Conservation (phyloP, 352 stramenopile genomes). For the Peronospora destructor region DNA sequence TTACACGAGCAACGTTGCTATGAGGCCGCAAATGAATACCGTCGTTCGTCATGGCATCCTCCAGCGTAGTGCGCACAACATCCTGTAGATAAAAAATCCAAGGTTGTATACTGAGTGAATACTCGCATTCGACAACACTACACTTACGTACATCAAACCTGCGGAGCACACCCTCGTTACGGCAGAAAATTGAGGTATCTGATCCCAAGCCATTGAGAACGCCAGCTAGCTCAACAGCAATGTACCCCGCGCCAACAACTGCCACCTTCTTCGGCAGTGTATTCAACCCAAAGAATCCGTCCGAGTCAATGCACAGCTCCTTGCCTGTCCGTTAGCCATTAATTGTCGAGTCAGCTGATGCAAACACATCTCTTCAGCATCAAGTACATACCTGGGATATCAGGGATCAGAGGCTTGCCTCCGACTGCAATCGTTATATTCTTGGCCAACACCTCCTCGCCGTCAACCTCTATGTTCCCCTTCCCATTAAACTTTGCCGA, state of each 20-base stretch:
- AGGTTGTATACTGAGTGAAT: slow-evolving; percentile 1
- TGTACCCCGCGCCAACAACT: slow-evolving; percentile 97
- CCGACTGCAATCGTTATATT: slow-evolving; percentile 64
- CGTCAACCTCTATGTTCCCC: slow-evolving; percentile 76
- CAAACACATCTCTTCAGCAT: background rate
- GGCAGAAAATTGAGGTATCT: slow-evolving; percentile 88
- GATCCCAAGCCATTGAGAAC: slow-evolving; percentile 91
- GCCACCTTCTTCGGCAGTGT: slow-evolving; percentile 88
- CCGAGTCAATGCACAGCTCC: slow-evolving; percentile 91
- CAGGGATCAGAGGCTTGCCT: slow-evolving; percentile 47
- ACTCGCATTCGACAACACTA: background rate
- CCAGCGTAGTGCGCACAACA: slow-evolving; percentile 42
- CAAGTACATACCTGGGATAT: slow-evolving; percentile 36
- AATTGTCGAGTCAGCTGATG: background rate
- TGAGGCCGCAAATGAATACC: slow-evolving; percentile 46
- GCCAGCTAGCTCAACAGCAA: slow-evolving; percentile 95
- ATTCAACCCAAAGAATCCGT: slow-evolving; percentile 97
- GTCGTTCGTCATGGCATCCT: slow-evolving; percentile 52
- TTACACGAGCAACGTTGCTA: slow-evolving; percentile 36
- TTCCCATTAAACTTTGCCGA: slow-evolving; percentile 77
- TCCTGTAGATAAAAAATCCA: slow-evolving; percentile 16
- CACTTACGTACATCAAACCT: slow-evolving; percentile 72
- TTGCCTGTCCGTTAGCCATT: slow-evolving; percentile 34
- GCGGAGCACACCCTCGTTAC: slow-evolving; percentile 78
- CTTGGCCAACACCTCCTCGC: slow-evolving; percentile 44